These are phyloP conservation scores for Vicia sativa DNA, from an alignment of 306 rosid genomes.

Conservation along the genomic window DNA sequence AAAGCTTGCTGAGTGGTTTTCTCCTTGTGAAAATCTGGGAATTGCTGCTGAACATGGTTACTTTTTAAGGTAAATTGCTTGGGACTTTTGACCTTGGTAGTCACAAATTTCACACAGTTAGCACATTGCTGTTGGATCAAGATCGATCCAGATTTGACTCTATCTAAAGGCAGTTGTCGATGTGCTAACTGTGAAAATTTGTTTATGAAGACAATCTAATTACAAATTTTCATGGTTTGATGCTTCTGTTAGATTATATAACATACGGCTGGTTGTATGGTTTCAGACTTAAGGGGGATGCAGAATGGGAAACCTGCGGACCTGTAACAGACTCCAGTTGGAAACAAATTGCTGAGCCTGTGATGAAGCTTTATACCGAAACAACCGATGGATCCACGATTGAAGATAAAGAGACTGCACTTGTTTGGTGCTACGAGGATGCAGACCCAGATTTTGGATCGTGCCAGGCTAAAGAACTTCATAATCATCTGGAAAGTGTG, in stretches of 20 bases:
- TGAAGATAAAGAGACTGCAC: constrained; percentile 83
- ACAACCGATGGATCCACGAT: constrained; percentile 89
- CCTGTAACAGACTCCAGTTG: constrained; percentile 64
- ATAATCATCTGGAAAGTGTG: constrained; percentile 90
- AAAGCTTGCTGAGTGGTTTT: constrained; percentile 71
- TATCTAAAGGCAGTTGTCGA: neutral
- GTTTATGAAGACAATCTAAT: neutral
- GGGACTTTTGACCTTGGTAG: neutral
- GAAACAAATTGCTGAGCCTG: constrained; percentile 88
- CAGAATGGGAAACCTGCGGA: constrained; percentile 73
- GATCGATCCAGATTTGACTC: neutral
- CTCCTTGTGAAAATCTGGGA: constrained; percentile 76
- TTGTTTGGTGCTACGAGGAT: constrained; percentile 82
- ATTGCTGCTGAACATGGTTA: constrained; percentile 87
- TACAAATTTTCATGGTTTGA: constrained; percentile 16
- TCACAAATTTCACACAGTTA: neutral
- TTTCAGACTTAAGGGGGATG: constrained; percentile 45
- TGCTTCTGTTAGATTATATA: constrained; percentile 11
- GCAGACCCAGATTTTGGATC: constrained; percentile 90
- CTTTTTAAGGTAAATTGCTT: constrained; percentile 58
- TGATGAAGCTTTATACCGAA: constrained; percentile 80
- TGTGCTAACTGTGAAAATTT: neutral
- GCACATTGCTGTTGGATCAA: neutral
- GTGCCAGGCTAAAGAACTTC: constrained; percentile 91
- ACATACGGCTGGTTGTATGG: constrained; percentile 11